Percentiles rank a stretch among this genome's conserved stretches.
Evolutionary conservation across 768 basidiomycete species (phyloP).

Genomic region (Wakefieldia striispora): DNA sequence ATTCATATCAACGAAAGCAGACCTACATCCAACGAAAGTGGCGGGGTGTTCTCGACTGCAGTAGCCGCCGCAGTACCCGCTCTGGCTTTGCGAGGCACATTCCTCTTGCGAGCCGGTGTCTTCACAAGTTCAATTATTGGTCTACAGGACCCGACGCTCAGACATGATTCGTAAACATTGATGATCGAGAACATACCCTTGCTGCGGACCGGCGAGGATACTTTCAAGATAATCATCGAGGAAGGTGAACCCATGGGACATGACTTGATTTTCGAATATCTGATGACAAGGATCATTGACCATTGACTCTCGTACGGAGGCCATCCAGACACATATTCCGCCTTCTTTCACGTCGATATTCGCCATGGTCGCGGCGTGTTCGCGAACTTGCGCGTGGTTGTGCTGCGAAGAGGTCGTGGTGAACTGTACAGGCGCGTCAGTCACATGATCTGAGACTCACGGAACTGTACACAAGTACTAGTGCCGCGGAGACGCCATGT

Average conservation of each 20-base stretch:
- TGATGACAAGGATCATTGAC: conserved; percentile 69
- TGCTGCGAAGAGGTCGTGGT: conserved; percentile 1
- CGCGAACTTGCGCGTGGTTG: neutral
- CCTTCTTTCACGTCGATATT: conserved; percentile 13
- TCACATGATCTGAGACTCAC: conserved; percentile 27
- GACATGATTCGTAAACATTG: neutral
- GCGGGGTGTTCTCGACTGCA: conserved; percentile 42
- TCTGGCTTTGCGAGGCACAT: conserved; percentile 49
- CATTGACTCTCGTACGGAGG: conserved; percentile 65
- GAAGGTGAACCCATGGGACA: conserved; percentile 74
- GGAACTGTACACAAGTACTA: too few relatives aligned
- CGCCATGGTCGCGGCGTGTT: conserved; percentile 6
- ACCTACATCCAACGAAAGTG: conserved; percentile 48
- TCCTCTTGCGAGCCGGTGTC: conserved; percentile 76
- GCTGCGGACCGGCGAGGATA: conserved; percentile 62
- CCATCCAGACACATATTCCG: conserved; percentile 69
- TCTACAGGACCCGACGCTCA: conserved; percentile 34
- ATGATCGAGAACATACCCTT: conserved; percentile 49
- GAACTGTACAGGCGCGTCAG: conserved; percentile 25
- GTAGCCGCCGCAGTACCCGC: conserved; percentile 38
- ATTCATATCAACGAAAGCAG: neutral
- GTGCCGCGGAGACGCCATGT: too few relatives aligned
- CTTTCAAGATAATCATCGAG: conserved; percentile 74
- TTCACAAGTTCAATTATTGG: conserved; percentile 79
- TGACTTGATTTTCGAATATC: conserved; percentile 69